These are phyloP conservation scores for Actinomucor elegans DNA, from an alignment of 371 early-diverging fungal species.

Conservation along the genomic window DNA sequence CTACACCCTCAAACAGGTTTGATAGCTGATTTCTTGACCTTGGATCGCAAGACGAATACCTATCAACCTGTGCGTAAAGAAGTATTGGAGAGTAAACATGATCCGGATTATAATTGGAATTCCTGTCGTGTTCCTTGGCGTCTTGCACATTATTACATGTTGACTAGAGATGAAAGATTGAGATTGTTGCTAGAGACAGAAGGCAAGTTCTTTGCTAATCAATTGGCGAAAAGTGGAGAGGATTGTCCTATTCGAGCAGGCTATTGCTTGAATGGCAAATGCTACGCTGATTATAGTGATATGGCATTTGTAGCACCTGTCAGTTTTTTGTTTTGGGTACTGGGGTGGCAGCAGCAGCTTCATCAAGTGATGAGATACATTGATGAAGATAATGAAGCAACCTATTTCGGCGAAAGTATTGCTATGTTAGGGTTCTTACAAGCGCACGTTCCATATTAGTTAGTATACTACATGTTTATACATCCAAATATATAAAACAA, in stretches of 20 bases:
- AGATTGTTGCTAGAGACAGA: slow-evolving; percentile 46
- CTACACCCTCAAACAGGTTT: slow-evolving; percentile 56
- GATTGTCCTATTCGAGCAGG: slow-evolving; percentile 53
- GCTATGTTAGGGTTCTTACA: slow-evolving; percentile 56
- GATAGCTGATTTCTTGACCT: slow-evolving; percentile 59
- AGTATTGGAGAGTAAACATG: slow-evolving; percentile 51
- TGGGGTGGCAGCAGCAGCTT: slow-evolving; percentile 47
- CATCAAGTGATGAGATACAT: slow-evolving; percentile 48
- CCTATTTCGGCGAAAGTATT: slow-evolving; percentile 64
- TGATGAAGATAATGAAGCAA: slow-evolving; percentile 28
- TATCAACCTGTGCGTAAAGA: slow-evolving; percentile 49
- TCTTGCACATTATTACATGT: slow-evolving; percentile 55
- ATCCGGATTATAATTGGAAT: slow-evolving; percentile 54
- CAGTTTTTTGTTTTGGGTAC: slow-evolving; percentile 54
- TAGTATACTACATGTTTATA: no score
- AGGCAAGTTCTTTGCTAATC: slow-evolving; percentile 55
- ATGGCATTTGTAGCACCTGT: slow-evolving; percentile 64
- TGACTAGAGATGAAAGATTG: slow-evolving; percentile 54
- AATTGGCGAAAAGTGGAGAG: slow-evolving; percentile 25
- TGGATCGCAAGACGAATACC: slow-evolving; percentile 28
- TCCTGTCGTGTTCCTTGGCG: slow-evolving; percentile 62
- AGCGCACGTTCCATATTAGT: slow-evolving; percentile 44
- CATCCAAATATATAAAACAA: no score
- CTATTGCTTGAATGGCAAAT: slow-evolving; percentile 52
- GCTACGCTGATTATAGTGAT: slow-evolving; percentile 52